phyloP scores from a whole-genome alignment of 2,329 filamentous ascomycete species.

The Alternaria sp. region DNA sequence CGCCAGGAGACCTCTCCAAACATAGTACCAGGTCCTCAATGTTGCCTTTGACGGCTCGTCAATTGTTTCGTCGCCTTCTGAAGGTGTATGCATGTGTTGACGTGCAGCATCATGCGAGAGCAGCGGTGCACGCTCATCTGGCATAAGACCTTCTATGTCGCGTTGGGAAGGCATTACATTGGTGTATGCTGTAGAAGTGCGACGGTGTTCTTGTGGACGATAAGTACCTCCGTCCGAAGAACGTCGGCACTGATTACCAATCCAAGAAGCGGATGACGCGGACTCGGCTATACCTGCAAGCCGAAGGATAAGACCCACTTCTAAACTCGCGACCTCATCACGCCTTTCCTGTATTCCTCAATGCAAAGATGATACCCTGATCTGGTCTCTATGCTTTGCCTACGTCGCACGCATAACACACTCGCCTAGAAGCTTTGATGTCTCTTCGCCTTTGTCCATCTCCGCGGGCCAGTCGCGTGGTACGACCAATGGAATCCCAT shows the following conservation, averaged over 20 bases:
- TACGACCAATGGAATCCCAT: background rate
- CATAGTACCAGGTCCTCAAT: slow-evolving; percentile 28
- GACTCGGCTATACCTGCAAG: slow-evolving; percentile 4
- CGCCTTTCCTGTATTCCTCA: background rate
- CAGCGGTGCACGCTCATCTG: slow-evolving; percentile 37
- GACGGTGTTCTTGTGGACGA: background rate
- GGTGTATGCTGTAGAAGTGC: background rate
- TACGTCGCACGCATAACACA: too few relatives aligned
- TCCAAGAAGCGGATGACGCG: slow-evolving; percentile 9
- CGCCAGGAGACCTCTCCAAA: slow-evolving; percentile 28
- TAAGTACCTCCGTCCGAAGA: background rate
- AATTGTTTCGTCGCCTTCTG: slow-evolving; percentile 15
- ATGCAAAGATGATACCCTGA: background rate
- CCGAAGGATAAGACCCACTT: background rate
- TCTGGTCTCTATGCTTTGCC: background rate
- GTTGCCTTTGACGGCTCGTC: slow-evolving; percentile 24
- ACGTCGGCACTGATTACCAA: slow-evolving; percentile 13
- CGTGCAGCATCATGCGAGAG: slow-evolving; percentile 22
- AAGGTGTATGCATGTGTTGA: slow-evolving; percentile 6
- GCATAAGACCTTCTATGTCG: slow-evolving; percentile 15
- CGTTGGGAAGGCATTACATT: slow-evolving; percentile 24
- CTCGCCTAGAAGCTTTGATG: too few relatives aligned
- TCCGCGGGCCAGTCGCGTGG: background rate
- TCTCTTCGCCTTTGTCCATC: background rate
- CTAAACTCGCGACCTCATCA: background rate